Evolutionary conservation across 495 filamentous ascomycete species (phyloP).

Genomic region (Penicillium cinerascens): DNA sequence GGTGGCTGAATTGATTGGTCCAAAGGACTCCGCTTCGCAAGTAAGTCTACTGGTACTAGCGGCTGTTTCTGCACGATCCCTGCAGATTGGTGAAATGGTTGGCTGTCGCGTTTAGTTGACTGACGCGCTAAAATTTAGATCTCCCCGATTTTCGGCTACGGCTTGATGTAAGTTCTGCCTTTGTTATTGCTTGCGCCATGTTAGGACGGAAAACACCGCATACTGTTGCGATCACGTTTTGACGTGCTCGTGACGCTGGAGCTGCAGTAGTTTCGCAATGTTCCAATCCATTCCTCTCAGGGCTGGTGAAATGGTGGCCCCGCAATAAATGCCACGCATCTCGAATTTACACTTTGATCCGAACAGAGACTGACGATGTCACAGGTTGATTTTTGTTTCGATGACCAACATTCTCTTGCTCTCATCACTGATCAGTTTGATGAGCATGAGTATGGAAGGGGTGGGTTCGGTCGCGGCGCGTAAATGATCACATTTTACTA

Average conservation of each 20-base stretch:
- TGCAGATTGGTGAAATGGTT: slow-evolving; percentile 38
- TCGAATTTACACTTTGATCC: background rate
- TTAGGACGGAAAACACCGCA: slow-evolving; percentile 22
- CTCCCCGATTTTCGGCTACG: slow-evolving; percentile 46
- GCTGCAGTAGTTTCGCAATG: slow-evolving; percentile 2
- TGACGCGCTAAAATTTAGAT: slow-evolving; percentile 43
- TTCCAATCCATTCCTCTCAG: slow-evolving; percentile 6
- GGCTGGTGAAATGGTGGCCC: slow-evolving; percentile 1
- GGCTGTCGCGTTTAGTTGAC: slow-evolving; percentile 40
- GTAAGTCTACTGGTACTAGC: slow-evolving; percentile 34
- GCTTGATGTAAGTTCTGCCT: slow-evolving; percentile 38
- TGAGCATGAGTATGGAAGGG: slow-evolving; percentile 84
- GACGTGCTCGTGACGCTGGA: slow-evolving; percentile 11
- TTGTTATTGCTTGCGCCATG: slow-evolving; percentile 33
- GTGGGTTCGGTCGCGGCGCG: slow-evolving; percentile 46
- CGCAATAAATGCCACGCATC: slow-evolving; percentile 26
- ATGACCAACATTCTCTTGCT: slow-evolving; percentile 90
- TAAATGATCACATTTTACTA: background rate
- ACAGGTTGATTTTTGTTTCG: slow-evolving; percentile 70
- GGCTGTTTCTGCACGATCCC: slow-evolving; percentile 34
- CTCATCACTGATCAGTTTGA: slow-evolving; percentile 84
- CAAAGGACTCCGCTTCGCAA: slow-evolving; percentile 48
- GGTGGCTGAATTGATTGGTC: slow-evolving; percentile 49
- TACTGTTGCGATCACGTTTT: slow-evolving; percentile 37
- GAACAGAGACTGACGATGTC: slow-evolving; percentile 21